phyloP scores from a whole-genome alignment of 2,329 filamentous ascomycete species.

The Talaromyces rugulosus region DNA sequence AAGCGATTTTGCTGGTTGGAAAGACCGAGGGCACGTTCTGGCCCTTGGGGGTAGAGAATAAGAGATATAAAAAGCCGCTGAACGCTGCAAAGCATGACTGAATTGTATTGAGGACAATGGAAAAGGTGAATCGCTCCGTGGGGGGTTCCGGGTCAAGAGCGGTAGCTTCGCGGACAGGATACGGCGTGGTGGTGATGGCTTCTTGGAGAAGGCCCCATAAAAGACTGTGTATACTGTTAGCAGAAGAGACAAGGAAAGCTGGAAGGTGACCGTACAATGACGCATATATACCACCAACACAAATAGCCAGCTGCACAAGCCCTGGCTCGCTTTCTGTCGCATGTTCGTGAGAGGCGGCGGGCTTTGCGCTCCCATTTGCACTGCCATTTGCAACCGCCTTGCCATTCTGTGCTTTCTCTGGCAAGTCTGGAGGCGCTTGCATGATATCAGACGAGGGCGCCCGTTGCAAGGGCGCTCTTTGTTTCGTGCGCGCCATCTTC shows the following conservation, averaged over 20 bases:
- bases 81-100: conserved; percentile 85
- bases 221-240: conserved; percentile 51
- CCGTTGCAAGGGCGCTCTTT: conserved; percentile 60
- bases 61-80: conserved; percentile 77
- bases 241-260: background rate
- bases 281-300: conserved; percentile 92
- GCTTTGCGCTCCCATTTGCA: conserved; percentile 13
- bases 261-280: conserved; percentile 66
- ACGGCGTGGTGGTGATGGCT: conserved; percentile 88
- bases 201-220: conserved; percentile 97
- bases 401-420: conserved; percentile 23
- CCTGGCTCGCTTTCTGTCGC: conserved; percentile 43
- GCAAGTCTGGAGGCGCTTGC: conserved; percentile 29
- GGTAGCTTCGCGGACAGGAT: conserved; percentile 59
- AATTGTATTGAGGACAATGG: conserved; percentile 92
- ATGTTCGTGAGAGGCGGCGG: background rate
- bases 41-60: conserved; percentile 56
- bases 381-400: conserved; percentile 3
- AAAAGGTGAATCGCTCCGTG: conserved; percentile 78
- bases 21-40: conserved; percentile 57
- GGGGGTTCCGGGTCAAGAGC: conserved; percentile 31
- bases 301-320: conserved; percentile 71
- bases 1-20: conserved; percentile 68
- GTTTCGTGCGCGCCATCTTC: conserved; percentile 68
- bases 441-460: conserved; percentile 65